These are phyloP conservation scores for Asterella californica DNA, from an alignment of 225 moss, liverwort and hornwort genomes.

Conservation along the genomic window DNA sequence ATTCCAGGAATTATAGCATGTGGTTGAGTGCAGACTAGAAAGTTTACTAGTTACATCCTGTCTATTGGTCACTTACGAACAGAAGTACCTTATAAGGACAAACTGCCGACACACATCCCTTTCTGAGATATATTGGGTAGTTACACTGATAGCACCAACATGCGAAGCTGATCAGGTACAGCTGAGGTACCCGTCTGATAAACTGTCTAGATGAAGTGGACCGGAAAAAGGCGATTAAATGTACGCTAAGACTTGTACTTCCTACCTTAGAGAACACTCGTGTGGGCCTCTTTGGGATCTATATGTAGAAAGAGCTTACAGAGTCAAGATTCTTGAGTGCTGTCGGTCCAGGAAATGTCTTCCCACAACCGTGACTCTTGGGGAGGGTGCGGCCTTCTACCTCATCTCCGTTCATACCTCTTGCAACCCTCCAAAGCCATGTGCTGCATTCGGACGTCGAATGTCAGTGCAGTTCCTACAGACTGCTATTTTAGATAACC, in stretches of 20 bases:
- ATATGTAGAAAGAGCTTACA: slow-evolving; percentile 39
- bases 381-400: slow-evolving; percentile 70
- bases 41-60: not conserved
- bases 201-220: not conserved
- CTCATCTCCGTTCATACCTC: slow-evolving; percentile 78
- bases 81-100: not conserved
- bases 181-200: not conserved
- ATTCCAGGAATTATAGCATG: not conserved
- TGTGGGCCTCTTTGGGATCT: not conserved
- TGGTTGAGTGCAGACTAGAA: not conserved
- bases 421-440: slow-evolving; percentile 87
- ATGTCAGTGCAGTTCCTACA: not conserved
- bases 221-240: not conserved
- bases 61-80: not conserved
- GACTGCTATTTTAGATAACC: not conserved
- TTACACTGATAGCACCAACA: not conserved
- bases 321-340: slow-evolving; percentile 65
- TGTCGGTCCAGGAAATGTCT: slow-evolving; percentile 82
- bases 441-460: slow-evolving; percentile 41
- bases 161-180: no score
- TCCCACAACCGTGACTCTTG: slow-evolving; percentile 85
- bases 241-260: not conserved
- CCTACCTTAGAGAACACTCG: not conserved
- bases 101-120: not conserved
- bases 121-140: not conserved